Evolutionary conservation across 208 protist species (phyloP).

Genomic region (Herpetomonas muscarum): DNA sequence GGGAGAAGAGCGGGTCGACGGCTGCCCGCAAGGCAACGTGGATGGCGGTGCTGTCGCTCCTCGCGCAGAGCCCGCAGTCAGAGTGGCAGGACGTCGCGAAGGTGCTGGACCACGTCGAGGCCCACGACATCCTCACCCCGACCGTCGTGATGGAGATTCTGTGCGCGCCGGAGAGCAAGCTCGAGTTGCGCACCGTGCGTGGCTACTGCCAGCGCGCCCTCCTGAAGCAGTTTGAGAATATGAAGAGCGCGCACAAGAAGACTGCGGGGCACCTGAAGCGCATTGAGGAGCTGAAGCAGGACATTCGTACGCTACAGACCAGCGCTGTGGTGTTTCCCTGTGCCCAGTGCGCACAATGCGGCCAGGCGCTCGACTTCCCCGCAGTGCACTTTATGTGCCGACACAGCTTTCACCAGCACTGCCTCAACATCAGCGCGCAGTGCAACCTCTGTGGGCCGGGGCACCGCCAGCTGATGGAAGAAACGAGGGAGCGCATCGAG

Average conservation of each 20-base stretch:
- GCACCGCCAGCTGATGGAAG: slow-evolving; percentile 18
- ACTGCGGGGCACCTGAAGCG: slow-evolving; percentile 25
- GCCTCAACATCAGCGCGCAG: slow-evolving; percentile 55
- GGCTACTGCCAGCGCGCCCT: slow-evolving; percentile 82
- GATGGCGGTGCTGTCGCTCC: slow-evolving; percentile 87
- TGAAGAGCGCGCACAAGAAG: slow-evolving; percentile 11
- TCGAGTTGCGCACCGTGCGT: slow-evolving; percentile 76
- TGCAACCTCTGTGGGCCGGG: slow-evolving; percentile 50
- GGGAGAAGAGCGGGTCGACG: slow-evolving; percentile 43
- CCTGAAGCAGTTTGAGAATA: slow-evolving; percentile 19
- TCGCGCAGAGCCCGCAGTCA: slow-evolving; percentile 41
- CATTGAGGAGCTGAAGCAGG: slow-evolving; percentile 52
- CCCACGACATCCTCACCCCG: slow-evolving; percentile 85
- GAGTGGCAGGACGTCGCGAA: slow-evolving; percentile 39
- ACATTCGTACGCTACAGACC: slow-evolving; percentile 68
- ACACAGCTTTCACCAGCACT: slow-evolving; percentile 93
- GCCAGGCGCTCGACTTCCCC: slow-evolving; percentile 85
- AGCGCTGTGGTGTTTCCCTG: slow-evolving; percentile 85
- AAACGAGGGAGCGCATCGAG: slow-evolving; percentile 14
- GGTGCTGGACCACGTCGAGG: slow-evolving; percentile 79
- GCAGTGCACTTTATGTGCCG: slow-evolving; percentile 93
- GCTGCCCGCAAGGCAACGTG: slow-evolving; percentile 80
- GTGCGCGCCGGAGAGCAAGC: slow-evolving; percentile 21
- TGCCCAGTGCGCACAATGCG: slow-evolving; percentile 81
- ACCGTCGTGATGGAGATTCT: slow-evolving; percentile 91